A percentile compares a stretch with the other conserved stretches of the same genome.
Evolutionary conservation across 78 protist genomes (phyloP).

Genomic region (Isochrysis galbana): DNA sequence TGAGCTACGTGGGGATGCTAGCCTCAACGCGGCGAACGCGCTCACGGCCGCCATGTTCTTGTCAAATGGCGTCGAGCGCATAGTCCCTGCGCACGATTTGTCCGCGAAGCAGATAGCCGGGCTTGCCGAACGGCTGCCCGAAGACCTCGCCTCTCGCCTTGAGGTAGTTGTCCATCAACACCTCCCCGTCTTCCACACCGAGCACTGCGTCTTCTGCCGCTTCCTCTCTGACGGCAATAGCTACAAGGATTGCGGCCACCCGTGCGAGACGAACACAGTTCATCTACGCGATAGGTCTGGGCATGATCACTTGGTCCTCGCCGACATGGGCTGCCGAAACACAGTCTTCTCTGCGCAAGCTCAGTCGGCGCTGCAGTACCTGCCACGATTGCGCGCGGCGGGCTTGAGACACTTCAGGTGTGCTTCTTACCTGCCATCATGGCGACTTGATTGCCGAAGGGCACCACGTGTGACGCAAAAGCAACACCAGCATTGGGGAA

Average conservation of each 20-base stretch:
- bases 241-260: conserved; percentile 37
- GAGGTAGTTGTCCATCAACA: background rate
- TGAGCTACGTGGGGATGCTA: conserved; percentile 1
- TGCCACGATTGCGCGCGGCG: background rate
- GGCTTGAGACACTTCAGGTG: background rate
- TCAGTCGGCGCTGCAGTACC: background rate
- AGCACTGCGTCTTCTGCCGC: conserved; percentile 37
- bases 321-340: conserved; percentile 43
- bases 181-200: conserved; percentile 39
- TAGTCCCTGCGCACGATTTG: background rate
- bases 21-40: conserved; percentile 8
- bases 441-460: background rate
- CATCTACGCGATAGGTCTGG: background rate
- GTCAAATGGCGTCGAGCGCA: background rate
- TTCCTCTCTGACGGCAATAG: background rate
- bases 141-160: background rate
- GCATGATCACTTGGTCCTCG: background rate
- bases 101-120: background rate
- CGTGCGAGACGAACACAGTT: background rate
- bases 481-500: background rate
- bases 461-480: background rate
- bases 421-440: background rate
- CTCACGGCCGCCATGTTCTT: background rate
- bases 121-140: background rate
- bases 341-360: conserved; percentile 29